A percentile compares a stretch with the other conserved stretches of the same genome.
phyloP scores from a whole-genome alignment of 2,329 filamentous ascomycete genomes.

The Trichophyton rubrum region DNA sequence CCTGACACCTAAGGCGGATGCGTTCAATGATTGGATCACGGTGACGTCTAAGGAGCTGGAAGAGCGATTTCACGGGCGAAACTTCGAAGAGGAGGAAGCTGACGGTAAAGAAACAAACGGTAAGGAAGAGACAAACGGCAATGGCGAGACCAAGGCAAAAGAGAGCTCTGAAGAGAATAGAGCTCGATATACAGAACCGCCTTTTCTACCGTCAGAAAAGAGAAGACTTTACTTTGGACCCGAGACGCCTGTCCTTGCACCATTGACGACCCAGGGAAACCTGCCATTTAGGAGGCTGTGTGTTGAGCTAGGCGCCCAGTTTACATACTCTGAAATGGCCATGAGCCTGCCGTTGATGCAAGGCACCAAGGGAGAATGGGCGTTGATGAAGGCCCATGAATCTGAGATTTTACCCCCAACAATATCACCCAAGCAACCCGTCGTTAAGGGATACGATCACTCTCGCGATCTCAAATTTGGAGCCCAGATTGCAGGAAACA shows the following conservation, averaged over 20 bases:
- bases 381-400: conserved; percentile 81
- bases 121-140: conserved; percentile 19
- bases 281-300: conserved; percentile 86
- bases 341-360: conserved; percentile 82
- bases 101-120: conserved; percentile 19
- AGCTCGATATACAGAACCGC: conserved; percentile 72
- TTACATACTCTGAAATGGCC: conserved; percentile 98
- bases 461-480: conserved; percentile 76
- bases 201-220: conserved; percentile 85
- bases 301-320: conserved; percentile 73
- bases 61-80: conserved; percentile 38
- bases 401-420: conserved; percentile 63
- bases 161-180: conserved; percentile 52
- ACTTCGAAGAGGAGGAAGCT: conserved; percentile 23
- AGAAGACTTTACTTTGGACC: conserved; percentile 83
- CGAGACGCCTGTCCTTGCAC: conserved; percentile 87
- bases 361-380: conserved; percentile 86
- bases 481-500: conserved; percentile 83
- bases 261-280: conserved; percentile 92
- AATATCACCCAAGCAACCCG: conserved; percentile 40
- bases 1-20: conserved; percentile 58
- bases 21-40: conserved; percentile 67
- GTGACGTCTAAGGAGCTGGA: conserved; percentile 42
- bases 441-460: conserved; percentile 70
- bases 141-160: conserved; percentile 20